Conservation (phyloP, 305 asterid species). For the Solanum chacoense region DNA sequence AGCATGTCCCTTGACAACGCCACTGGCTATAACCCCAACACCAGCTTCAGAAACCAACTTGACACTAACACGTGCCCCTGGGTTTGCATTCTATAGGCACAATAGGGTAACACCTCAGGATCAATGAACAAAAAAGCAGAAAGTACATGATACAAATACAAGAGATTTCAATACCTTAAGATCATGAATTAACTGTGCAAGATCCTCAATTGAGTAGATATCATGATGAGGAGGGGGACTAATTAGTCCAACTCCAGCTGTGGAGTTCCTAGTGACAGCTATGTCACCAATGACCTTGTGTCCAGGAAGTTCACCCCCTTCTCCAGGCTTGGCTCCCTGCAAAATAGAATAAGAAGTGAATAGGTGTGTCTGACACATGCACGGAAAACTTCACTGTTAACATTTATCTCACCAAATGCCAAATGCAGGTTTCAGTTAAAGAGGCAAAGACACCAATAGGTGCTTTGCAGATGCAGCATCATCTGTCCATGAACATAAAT, state of each 20-base stretch:
- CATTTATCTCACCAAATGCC: conserved; percentile 39
- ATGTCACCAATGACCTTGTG: conserved; percentile 98
- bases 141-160: neutral
- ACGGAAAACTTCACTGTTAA: neutral
- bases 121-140: neutral
- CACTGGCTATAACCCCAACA: conserved; percentile 97
- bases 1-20: conserved; percentile 99
- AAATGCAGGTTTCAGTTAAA: conserved; percentile 40
- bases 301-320: conserved; percentile 99
- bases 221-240: conserved; percentile 99
- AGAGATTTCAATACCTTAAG: conserved; percentile 52
- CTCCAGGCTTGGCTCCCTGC: conserved; percentile 99
- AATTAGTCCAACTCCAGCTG: conserved; percentile 97
- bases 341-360: neutral
- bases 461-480: conserved; percentile 44
- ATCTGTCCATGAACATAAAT: conserved; percentile 51
- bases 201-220: conserved; percentile 97
- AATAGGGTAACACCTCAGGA: neutral
- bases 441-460: conserved; percentile 58
- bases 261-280: conserved; percentile 93
- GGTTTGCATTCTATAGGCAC: conserved; percentile 74
- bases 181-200: conserved; percentile 95
- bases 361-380: neutral
- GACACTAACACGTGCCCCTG: conserved; percentile 93
- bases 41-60: conserved; percentile 99